Evolutionary conservation across 768 basidiomycete species (phyloP).

Genomic region (Sarcodon aspratus): DNA sequence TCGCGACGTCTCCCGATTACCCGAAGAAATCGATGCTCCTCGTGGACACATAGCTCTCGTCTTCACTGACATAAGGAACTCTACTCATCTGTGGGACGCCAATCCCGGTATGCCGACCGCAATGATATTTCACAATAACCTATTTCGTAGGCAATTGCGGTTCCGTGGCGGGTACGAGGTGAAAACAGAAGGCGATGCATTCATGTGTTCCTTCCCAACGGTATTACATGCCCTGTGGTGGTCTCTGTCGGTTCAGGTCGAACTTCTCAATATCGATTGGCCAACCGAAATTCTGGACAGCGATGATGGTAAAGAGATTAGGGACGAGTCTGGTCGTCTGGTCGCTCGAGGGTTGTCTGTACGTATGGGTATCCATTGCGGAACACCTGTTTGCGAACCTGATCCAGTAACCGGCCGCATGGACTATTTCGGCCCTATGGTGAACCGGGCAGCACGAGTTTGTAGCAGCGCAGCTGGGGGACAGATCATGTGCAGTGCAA

Average conservation of each 20-base stretch:
- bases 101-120: conserved; percentile 94
- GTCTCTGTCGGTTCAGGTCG: conserved; percentile 77
- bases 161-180: conserved; percentile 96
- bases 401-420: conserved; percentile 66
- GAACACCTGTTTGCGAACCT: conserved; percentile 77
- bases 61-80: conserved; percentile 97
- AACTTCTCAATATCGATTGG: conserved; percentile 78
- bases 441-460: conserved; percentile 87
- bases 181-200: conserved; percentile 98
- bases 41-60: conserved; percentile 83
- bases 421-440: conserved; percentile 97
- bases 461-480: conserved; percentile 78
- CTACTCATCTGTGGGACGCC: conserved; percentile 92
- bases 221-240: conserved; percentile 82
- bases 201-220: conserved; percentile 96
- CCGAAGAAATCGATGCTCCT: conserved; percentile 75
- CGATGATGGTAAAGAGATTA: conserved; percentile 77
- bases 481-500: conserved; percentile 85
- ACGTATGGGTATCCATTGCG: conserved; percentile 96
- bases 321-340: conserved; percentile 51
- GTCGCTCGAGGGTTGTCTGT: conserved; percentile 86
- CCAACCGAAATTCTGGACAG: conserved; percentile 89
- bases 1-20: conserved; percentile 49
- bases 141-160: conserved; percentile 77
- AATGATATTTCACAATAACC: conserved; percentile 79